Conservation (phyloP, 2,329 filamentous ascomycete genomes). For the Calonectria honghensis region DNA sequence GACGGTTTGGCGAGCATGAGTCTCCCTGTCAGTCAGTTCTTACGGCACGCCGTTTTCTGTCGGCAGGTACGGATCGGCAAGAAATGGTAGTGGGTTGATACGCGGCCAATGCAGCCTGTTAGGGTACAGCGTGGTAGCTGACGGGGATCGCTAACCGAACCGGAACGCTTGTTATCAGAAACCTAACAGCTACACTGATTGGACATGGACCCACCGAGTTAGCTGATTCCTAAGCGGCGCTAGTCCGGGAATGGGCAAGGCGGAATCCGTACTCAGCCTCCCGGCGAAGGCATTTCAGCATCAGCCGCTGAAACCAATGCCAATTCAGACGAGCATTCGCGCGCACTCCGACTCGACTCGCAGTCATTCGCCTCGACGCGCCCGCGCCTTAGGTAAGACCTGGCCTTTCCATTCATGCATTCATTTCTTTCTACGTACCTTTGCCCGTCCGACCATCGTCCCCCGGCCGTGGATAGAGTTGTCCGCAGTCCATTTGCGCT, state of each 20-base stretch:
- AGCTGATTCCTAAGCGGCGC: slow-evolving; percentile 49
- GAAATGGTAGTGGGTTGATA: slow-evolving; percentile 29
- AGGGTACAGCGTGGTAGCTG: background rate
- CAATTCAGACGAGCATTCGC: slow-evolving; percentile 57
- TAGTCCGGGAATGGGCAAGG: slow-evolving; percentile 58
- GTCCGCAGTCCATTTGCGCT: slow-evolving; percentile 38
- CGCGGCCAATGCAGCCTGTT: slow-evolving; percentile 10
- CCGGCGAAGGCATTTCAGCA: slow-evolving; percentile 55
- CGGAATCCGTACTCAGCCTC: slow-evolving; percentile 51
- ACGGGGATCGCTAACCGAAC: slow-evolving; percentile 15
- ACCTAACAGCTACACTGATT: slow-evolving; percentile 50
- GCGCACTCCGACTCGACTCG: slow-evolving; percentile 46
- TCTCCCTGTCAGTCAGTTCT: background rate
- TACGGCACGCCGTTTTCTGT: slow-evolving; percentile 11
- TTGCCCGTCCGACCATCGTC: slow-evolving; percentile 34
- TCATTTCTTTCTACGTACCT: slow-evolving; percentile 49
- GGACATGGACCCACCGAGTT: slow-evolving; percentile 44
- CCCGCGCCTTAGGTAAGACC: slow-evolving; percentile 59
- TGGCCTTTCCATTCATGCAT: slow-evolving; percentile 50
- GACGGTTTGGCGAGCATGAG: slow-evolving; percentile 3
- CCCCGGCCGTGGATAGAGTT: slow-evolving; percentile 46
- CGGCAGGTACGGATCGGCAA: slow-evolving; percentile 19
- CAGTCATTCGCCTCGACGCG: slow-evolving; percentile 56
- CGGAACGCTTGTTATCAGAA: slow-evolving; percentile 6
- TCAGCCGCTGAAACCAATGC: slow-evolving; percentile 57